Evolutionary conservation across 805 yeast species (phyloP).

Genomic region (Kodamaea nitidulidarum): DNA sequence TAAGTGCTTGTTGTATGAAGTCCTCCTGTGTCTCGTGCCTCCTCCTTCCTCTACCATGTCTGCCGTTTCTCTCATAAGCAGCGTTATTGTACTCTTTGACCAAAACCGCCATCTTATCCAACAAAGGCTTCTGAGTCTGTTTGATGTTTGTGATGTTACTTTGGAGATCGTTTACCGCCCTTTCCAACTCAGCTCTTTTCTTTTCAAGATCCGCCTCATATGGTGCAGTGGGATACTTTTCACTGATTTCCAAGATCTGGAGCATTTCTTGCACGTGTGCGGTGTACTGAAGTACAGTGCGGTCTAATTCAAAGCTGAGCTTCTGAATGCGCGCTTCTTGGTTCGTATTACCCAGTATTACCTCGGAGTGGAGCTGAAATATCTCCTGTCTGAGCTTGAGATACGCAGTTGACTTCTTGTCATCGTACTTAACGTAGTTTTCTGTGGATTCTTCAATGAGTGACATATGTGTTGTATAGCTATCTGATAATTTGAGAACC

Average conservation of each 20-base stretch:
- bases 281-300: constrained; percentile 21
- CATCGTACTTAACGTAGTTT: constrained; percentile 29
- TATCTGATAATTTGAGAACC: no score
- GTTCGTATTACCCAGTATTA: constrained; percentile 5
- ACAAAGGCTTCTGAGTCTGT: constrained; percentile 31
- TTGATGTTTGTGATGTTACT: constrained; percentile 23
- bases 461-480: no score
- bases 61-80: not conserved
- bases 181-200: constrained; percentile 19
- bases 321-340: not conserved
- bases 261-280: constrained; percentile 22
- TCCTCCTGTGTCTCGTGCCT: constrained; percentile 9
- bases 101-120: constrained; percentile 30
- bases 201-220: constrained; percentile 19
- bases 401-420: constrained; percentile 30
- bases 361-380: constrained; percentile 14
- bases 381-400: constrained; percentile 32
- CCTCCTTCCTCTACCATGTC: not conserved
- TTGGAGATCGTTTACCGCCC: constrained; percentile 13
- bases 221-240: constrained; percentile 11
- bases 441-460: constrained; percentile 29
- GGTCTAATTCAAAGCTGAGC: constrained; percentile 16
- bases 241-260: constrained; percentile 16
- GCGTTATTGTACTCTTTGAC: constrained; percentile 17
- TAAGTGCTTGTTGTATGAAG: constrained; percentile 11